Evolutionary conservation across 768 basidiomycete genomes (phyloP).

Genomic region (Naganishia onofrii): DNA sequence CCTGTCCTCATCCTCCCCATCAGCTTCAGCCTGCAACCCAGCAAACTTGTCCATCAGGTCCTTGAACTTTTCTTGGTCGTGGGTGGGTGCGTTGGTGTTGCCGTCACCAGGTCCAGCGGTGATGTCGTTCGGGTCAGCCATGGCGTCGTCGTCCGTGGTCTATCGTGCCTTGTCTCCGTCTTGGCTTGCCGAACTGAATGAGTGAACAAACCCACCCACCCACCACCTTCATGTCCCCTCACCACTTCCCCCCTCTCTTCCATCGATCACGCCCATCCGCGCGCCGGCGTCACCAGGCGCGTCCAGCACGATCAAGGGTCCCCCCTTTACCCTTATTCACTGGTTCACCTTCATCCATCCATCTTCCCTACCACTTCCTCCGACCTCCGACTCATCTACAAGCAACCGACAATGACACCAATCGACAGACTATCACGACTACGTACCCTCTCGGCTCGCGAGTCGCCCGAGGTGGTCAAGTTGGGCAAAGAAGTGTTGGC

Average conservation of each 20-base stretch:
- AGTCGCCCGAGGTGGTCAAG: slow-evolving; percentile 46
- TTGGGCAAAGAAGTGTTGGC: slow-evolving; percentile 37
- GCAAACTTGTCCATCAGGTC: slow-evolving; percentile 46
- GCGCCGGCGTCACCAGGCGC: too few species aligned
- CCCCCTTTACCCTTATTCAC: too few species aligned
- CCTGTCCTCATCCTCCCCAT: slow-evolving; percentile 38
- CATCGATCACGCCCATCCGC: too few species aligned
- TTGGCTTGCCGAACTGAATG: too few species aligned
- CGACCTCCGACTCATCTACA: neutral
- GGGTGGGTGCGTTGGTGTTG: neutral
- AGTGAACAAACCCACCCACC: too few species aligned
- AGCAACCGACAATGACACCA: slow-evolving; percentile 10
- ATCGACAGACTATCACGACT: slow-evolving; percentile 42
- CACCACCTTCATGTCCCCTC: too few species aligned
- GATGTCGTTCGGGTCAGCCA: neutral
- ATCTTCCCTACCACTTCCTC: neutral
- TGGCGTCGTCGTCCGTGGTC: neutral
- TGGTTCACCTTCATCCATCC: neutral
- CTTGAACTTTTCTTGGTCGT: slow-evolving; percentile 17
- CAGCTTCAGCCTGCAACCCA: slow-evolving; percentile 19
- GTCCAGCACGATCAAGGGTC: too few species aligned
- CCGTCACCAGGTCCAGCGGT: neutral
- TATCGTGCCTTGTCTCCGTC: too few species aligned
- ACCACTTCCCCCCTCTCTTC: too few species aligned
- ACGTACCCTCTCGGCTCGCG: slow-evolving; percentile 43